A percentile compares a stretch with the other conserved stretches of the same genome.
Evolutionary conservation across 148 eudicot genomes (phyloP).

Genomic region (Talinum fruticosum): DNA sequence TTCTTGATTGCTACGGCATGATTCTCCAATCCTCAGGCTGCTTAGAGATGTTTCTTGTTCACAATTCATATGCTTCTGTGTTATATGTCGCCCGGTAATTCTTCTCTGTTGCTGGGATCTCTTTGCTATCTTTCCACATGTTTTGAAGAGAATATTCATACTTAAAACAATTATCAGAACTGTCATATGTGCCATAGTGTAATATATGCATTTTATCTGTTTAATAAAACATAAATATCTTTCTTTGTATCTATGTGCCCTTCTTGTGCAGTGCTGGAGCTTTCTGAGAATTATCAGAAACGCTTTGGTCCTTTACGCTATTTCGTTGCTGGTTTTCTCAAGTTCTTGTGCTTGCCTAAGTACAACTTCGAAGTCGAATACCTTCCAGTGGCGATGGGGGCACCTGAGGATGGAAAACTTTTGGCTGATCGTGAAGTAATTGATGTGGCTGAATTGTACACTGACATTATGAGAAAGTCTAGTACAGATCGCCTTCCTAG

Average conservation of each 20-base stretch:
- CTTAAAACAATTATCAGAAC: conserved; percentile 1
- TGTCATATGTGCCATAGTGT: not conserved
- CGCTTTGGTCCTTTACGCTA: conserved; percentile 97
- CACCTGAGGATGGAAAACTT: conserved; percentile 43
- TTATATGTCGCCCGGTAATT: no score
- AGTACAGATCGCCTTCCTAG: conserved; percentile 77
- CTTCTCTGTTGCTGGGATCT: no score
- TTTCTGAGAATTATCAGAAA: conserved; percentile 91
- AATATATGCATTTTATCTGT: not conserved
- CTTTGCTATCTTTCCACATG: no score
- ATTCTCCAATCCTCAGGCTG: not conserved
- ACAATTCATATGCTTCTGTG: not conserved
- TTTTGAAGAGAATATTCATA: not conserved
- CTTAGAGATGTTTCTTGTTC: not conserved
- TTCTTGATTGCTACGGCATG: not conserved
- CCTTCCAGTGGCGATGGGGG: conserved; percentile 61
- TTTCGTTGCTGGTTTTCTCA: conserved; percentile 88
- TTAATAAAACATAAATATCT: not conserved
- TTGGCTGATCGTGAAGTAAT: conserved; percentile 57
- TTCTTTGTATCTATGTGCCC: not conserved
- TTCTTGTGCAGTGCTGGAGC: conserved; percentile 75
- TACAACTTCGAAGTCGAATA: conserved; percentile 83
- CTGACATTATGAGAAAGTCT: conserved; percentile 83
- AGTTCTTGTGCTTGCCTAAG: conserved; percentile 86
- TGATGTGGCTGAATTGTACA: conserved; percentile 85